Evolutionary conservation across 768 basidiomycete genomes (phyloP).

Genomic region (Lanmaoa pseudosensibilis): DNA sequence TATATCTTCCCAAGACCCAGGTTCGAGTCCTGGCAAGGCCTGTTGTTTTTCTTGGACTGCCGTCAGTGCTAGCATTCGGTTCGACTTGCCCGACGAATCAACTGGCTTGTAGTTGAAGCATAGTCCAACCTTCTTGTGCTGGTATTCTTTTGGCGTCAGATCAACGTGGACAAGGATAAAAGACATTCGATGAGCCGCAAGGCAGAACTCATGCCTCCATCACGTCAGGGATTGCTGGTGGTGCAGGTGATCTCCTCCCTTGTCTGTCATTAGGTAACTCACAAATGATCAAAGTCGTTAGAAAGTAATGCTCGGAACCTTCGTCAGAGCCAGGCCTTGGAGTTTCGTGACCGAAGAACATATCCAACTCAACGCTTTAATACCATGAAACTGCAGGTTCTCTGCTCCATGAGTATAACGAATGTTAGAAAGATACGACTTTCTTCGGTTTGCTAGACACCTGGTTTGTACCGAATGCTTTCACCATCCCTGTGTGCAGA

Average conservation of each 20-base stretch:
- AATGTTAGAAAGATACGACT: slow-evolving; percentile 46
- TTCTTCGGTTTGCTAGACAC: slow-evolving; percentile 39
- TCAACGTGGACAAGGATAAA: too few relatives aligned
- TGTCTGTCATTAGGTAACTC: not conserved
- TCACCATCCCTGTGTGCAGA: slow-evolving; percentile 41
- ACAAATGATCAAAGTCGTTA: not conserved
- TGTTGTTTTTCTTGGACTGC: slow-evolving; percentile 5
- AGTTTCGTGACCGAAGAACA: not conserved
- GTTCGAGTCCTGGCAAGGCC: slow-evolving; percentile 34
- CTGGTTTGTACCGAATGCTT: slow-evolving; percentile 32
- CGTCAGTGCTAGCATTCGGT: too few relatives aligned
- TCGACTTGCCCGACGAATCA: too few relatives aligned
- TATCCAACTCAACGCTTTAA: not conserved
- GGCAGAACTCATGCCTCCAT: too few relatives aligned
- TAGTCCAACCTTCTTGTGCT: too few relatives aligned
- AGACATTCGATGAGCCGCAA: too few relatives aligned
- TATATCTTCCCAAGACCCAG: slow-evolving; percentile 31
- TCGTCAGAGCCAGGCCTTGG: not conserved
- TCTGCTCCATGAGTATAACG: not conserved
- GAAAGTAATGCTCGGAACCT: not conserved
- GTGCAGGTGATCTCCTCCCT: too few relatives aligned
- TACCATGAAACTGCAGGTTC: not conserved
- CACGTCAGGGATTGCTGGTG: too few relatives aligned
- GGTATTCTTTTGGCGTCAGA: too few relatives aligned
- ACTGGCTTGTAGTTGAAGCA: too few relatives aligned